Evolutionary conservation across 768 basidiomycete species (phyloP).

Genomic region (Basidioascus undulatus): DNA sequence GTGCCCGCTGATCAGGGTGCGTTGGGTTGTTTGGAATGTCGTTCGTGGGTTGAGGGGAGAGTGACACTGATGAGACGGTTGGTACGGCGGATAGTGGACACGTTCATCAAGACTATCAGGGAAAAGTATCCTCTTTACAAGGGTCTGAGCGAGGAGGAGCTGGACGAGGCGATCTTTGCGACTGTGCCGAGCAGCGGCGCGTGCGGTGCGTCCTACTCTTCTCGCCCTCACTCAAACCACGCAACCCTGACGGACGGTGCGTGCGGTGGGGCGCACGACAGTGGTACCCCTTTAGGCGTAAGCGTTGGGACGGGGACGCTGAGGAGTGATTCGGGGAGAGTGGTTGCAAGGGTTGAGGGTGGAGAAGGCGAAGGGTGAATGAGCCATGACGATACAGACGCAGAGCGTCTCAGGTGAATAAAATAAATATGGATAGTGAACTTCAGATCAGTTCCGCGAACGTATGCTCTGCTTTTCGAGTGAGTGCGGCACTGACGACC

Average conservation of each 20-base stretch:
- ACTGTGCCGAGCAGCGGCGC: slow-evolving; percentile 64
- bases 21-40: no score
- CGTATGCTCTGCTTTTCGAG: no score
- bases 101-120: slow-evolving; percentile 38
- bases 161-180: slow-evolving; percentile 51
- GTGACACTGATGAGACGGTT: no score
- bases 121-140: slow-evolving; percentile 40
- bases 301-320: not conserved
- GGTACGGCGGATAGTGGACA: no score
- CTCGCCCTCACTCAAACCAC: not conserved
- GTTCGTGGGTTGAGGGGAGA: no score
- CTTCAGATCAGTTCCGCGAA: no score
- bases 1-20: slow-evolving; percentile 36
- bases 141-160: slow-evolving; percentile 30
- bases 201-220: slow-evolving; percentile 35
- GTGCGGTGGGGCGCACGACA: not conserved
- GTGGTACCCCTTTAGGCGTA: not conserved
- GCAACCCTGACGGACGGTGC: not conserved
- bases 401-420: no score
- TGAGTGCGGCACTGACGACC: no score
- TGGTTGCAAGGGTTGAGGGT: no score
- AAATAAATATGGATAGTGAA: no score
- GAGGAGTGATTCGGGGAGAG: not conserved
- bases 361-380: no score
- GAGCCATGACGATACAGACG: no score